phyloP scores from a whole-genome alignment of 768 basidiomycete species.

The Antrodiella citrinella region DNA sequence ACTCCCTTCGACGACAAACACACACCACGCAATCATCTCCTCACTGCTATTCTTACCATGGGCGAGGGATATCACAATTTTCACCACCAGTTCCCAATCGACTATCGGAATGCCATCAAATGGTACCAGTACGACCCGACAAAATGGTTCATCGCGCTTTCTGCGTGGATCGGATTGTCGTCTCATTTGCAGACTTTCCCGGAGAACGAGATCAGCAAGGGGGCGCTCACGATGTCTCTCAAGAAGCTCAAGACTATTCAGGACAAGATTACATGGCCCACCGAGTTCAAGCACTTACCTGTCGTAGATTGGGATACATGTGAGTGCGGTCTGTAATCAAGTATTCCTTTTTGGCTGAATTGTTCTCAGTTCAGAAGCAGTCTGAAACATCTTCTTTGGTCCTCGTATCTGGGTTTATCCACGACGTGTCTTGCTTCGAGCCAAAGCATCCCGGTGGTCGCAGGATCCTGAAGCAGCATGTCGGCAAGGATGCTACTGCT shows the following conservation, averaged over 20 bases:
- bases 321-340: slow-evolving; percentile 32
- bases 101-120: slow-evolving; percentile 42
- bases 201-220: slow-evolving; percentile 80
- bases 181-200: slow-evolving; percentile 78
- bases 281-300: slow-evolving; percentile 50
- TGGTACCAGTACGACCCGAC: slow-evolving; percentile 73
- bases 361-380: slow-evolving; percentile 66
- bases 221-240: slow-evolving; percentile 75
- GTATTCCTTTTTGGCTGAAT: background rate
- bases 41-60: slow-evolving; percentile 47
- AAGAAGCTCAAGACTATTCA: slow-evolving; percentile 61
- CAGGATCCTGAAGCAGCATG: slow-evolving; percentile 42
- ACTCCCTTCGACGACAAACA: slow-evolving; percentile 50
- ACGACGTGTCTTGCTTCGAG: slow-evolving; percentile 68
- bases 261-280: slow-evolving; percentile 58
- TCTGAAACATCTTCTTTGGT: slow-evolving; percentile 58
- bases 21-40: slow-evolving; percentile 39
- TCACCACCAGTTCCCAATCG: slow-evolving; percentile 53
- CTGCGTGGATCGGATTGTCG: slow-evolving; percentile 61
- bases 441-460: slow-evolving; percentile 78
- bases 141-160: slow-evolving; percentile 73
- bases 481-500: slow-evolving; percentile 79
- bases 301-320: slow-evolving; percentile 78
- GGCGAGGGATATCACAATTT: slow-evolving; percentile 87
- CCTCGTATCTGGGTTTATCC: slow-evolving; percentile 79